Base-by-base conservation (phyloP, 192 early-diverging fungal species). In the Coemansia sp. region DNA sequence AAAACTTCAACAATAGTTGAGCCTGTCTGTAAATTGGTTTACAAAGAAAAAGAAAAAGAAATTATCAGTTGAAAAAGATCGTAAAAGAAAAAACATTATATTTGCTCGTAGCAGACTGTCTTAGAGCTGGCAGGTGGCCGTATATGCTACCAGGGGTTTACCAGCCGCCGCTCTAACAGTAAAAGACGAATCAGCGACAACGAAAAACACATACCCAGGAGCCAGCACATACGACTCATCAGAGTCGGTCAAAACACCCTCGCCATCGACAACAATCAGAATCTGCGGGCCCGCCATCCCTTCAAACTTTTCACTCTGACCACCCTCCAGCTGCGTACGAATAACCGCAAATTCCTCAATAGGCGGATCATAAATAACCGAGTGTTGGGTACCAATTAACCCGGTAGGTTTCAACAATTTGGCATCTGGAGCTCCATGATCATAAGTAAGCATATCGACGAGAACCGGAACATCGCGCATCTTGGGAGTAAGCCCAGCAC, bases 401-500 rank as follows among this genome's bases (percentile, higher is more conserved):
- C 77, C 66, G 5, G 79, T 86, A 0, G 92, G 91, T 8, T 73
- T 79, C 64, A 98, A 81, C 67, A 97, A 85, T 81, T 97, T 92
- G n/a, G 85, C 85, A 34, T 91, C 84, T 7, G 94, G 90, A 11
- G 94, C 83, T 3, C 91, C 92, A 68, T 91, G 86, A 61, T 87
- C 88, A 67, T 99, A 99, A 6, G 97, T 96, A 45, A 98, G 88
- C 93, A 97, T 98, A 36, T 88, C 70, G 1, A 95, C 90, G 15
- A 99, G 85, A 4, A 95, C 94, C 6, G 87, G 75, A 15, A 99
- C 96, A 74, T 99, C 84, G 57, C 74, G 66, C 6, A 96, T 93
- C 82, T 99, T 99, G 14, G 97, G 97, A 6, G 97, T 99, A 64
- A 99, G 81, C 12, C 97, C 97, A 2, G 96, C 93, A 35, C 97